Evolutionary conservation across 257 asterid species (phyloP), one percentile per base, ranked within the genome.

Genomic region (Verbascum thapsus): DNA sequence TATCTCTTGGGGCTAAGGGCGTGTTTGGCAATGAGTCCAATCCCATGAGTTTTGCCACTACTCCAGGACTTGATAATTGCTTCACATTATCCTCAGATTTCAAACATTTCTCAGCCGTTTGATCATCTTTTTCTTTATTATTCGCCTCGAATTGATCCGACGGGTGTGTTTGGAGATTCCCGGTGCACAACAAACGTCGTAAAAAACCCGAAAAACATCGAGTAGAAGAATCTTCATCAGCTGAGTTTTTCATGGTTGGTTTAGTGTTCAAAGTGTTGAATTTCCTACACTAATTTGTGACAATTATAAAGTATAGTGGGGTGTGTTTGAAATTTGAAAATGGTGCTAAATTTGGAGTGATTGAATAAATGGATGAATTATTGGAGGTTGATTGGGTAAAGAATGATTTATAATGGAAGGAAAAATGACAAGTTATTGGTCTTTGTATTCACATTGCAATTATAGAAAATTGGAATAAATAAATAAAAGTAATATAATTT

Each of bases 11-110:
- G 5, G 34, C 12, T 18, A 23, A 39, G 11, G 60, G 66, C 6
- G 50, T 19, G 41, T 7, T 9, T 5, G 94, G 89, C 19, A 85
- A 59, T 1, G 89, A 75, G 2, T 85, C 94, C 60, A 85, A 45
- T 9, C 94, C 89, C 94, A 85, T 85, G 49, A 85, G 53, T 32
- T 75, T 78, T 8, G 94, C 94, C 44, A 85, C 94, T 4, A 85
- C 64, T 45, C 94, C 87, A 10, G 88, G 88, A 4, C 53, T 26
- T 34, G 76, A 8, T 5, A 26, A 26, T 26, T 50, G 74, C 55
- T 40, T 66, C 47, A 10, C 30, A 16, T 11, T 13, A 11, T 20
- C 35, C 45, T 10, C 69, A 5, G 52, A 26, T 18, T 45, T 52
- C 20, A 41, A 56, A 22, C 12, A 32, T 17, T 40, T 63, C 15